These are phyloP conservation scores for Orbilia ellipsospora DNA, from an alignment of 2,329 filamentous ascomycete species.

Conservation along the genomic window DNA sequence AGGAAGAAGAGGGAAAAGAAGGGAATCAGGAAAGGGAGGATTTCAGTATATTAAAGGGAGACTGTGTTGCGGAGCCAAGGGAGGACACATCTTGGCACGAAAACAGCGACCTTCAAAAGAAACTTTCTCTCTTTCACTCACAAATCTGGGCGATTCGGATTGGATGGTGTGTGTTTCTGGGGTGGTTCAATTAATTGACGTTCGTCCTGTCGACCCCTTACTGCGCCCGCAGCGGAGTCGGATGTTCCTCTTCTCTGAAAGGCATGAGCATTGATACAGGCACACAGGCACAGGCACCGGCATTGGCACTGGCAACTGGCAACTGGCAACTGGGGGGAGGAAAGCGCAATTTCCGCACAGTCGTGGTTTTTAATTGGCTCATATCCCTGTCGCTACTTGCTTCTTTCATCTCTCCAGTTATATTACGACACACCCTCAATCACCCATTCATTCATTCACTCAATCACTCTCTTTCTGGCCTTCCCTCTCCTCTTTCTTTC, in stretches of 20 bases:
- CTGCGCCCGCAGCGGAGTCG: no score
- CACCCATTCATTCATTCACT: neutral
- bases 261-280: no score
- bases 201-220: no score
- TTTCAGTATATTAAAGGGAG: neutral
- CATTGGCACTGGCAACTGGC: no score
- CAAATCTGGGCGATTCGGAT: neutral
- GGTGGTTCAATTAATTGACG: neutral
- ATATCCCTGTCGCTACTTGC: no score
- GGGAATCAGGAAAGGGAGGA: slow-evolving; percentile 1
- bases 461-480: neutral
- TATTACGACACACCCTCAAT: neutral
- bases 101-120: neutral
- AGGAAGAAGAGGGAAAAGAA: slow-evolving; percentile 5
- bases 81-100: neutral
- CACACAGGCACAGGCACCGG: no score
- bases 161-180: neutral
- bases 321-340: no score
- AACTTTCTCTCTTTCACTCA: neutral
- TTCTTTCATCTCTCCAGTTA: no score
- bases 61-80: slow-evolving; percentile 1
- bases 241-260: no score
- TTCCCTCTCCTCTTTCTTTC: no score
- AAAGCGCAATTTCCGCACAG: no score
- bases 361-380: no score